A percentile compares a stretch with the other conserved stretches of the same genome.
These are phyloP conservation scores for Trichoderma sp. DNA, from an alignment of 2,329 filamentous ascomycete species.

Conservation along the genomic window DNA sequence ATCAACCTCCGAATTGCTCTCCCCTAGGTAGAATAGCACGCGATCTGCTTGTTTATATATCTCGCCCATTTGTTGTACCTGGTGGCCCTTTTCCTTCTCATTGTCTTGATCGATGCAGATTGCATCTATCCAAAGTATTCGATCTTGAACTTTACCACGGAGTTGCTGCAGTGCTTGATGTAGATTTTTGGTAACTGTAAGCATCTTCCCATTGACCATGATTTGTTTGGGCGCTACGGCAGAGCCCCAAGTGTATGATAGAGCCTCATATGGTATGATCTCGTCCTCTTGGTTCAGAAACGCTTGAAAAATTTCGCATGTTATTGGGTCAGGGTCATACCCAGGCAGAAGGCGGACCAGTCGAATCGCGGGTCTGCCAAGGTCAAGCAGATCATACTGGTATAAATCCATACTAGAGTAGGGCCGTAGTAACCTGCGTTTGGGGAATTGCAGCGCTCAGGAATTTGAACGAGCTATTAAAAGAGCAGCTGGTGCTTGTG, in stretches of 20 bases:
- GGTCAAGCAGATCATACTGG: background rate
- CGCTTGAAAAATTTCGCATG: background rate
- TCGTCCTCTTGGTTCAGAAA: background rate
- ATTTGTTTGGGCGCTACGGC: background rate
- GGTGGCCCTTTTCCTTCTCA: background rate
- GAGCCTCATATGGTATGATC: background rate
- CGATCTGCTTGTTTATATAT: background rate
- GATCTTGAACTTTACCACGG: background rate
- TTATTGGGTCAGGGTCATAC: background rate
- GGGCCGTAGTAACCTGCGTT: background rate
- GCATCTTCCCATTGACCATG: background rate
- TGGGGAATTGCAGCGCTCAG: background rate
- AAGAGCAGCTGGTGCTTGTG: too few species aligned
- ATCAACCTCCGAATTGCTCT: background rate
- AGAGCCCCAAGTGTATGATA: slow-evolving; percentile 9
- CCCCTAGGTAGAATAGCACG: background rate
- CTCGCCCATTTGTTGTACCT: slow-evolving; percentile 1
- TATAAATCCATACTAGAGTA: background rate
- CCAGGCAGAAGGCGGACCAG: background rate
- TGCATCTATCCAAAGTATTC: slow-evolving; percentile 8
- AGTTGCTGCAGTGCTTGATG: background rate
- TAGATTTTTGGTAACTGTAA: background rate
- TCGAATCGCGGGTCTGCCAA: background rate
- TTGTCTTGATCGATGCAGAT: background rate
- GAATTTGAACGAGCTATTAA: too few species aligned